Base-by-base conservation (phyloP, 169 alveolate genomes). In the Plasmodium vinckei region DNA sequence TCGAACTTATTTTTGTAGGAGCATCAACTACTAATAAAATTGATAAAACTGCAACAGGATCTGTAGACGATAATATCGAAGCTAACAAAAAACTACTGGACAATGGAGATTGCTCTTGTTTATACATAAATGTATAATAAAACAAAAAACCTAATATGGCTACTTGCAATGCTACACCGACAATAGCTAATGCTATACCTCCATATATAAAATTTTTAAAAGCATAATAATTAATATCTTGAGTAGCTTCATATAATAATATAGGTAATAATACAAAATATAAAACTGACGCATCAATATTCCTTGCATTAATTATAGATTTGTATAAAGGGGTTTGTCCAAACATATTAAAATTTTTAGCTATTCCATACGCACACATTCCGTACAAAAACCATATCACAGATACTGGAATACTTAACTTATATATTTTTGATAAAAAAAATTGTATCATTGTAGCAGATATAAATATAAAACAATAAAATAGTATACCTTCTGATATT, bases 11-110 rank as follows among this genome's bases (percentile, higher is more conserved):
- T 70, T 95, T 95, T 3, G 93, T 93, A 0, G 97, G 97, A 0
- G 98, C 97, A 42, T 92, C 92, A 17, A 95, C 96, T 25, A 94
- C 96, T 15, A 88, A 89, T 23, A 95, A 93, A 19, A 95, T 95
- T 0, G 97, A 88, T 17, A 95, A 91, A 23, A 95, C 98, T 2
- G 98, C 98, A 13, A 95, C 96, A n/a, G 98, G 97, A 64, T 95
- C 98, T 0, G 98, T 95, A n/a, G 98, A 95, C 2, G 96, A 92
- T 23, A 95, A 71, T 7, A 95, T 93, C 23, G 98, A 94, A 15
- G 98, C 98, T 27, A 95, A 75, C 9, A 95, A 73, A 65, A 95
- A 95, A 70, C 96, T 92, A 42, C 94, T 91, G n/a, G 94, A 69
- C 57, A 91, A 72, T 1, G 92, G 87, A 46, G 93, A 59, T 23